A percentile compares a stretch with the other conserved stretches of the same genome.
These are phyloP conservation scores for Venustampulla echinocandica DNA, from an alignment of 495 filamentous ascomycete genomes.

Conservation along the genomic window DNA sequence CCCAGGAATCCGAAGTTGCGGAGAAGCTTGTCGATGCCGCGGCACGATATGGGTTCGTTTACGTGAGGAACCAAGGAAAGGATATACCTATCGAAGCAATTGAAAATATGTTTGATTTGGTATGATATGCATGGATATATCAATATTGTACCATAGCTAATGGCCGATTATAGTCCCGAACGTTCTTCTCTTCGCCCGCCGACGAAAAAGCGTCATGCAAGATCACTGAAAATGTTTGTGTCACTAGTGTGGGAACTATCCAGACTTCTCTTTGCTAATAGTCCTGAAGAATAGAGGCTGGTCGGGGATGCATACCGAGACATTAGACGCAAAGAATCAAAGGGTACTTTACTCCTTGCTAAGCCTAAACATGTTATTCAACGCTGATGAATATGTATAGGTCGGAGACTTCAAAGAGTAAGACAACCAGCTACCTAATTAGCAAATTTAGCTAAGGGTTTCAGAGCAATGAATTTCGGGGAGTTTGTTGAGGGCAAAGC, in stretches of 20 bases:
- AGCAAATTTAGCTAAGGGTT: background rate
- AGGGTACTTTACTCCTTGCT: slow-evolving; percentile 41
- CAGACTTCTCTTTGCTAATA: background rate
- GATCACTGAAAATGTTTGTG: slow-evolving; percentile 58
- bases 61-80: slow-evolving; percentile 62
- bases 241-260: slow-evolving; percentile 6
- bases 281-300: slow-evolving; percentile 71
- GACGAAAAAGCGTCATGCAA: slow-evolving; percentile 65
- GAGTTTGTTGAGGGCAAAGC: slow-evolving; percentile 63
- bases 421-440: slow-evolving; percentile 10
- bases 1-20: slow-evolving; percentile 49
- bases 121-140: slow-evolving; percentile 26
- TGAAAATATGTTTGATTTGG: slow-evolving; percentile 65
- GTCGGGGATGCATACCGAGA: slow-evolving; percentile 82
- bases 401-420: slow-evolving; percentile 93
- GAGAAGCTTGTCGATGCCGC: slow-evolving; percentile 71
- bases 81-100: slow-evolving; percentile 62
- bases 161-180: slow-evolving; percentile 48
- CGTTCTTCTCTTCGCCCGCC: slow-evolving; percentile 64
- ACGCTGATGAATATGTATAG: slow-evolving; percentile 29
- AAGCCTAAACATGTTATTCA: background rate
- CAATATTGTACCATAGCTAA: background rate
- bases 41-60: slow-evolving; percentile 77
- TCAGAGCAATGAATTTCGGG: slow-evolving; percentile 86
- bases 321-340: slow-evolving; percentile 75